Percentiles rank a stretch among this genome's conserved stretches.
phyloP scores from a whole-genome alignment of 176 grass and related monocot species.

The bread wheat (Triticum aestivum) region DNA sequence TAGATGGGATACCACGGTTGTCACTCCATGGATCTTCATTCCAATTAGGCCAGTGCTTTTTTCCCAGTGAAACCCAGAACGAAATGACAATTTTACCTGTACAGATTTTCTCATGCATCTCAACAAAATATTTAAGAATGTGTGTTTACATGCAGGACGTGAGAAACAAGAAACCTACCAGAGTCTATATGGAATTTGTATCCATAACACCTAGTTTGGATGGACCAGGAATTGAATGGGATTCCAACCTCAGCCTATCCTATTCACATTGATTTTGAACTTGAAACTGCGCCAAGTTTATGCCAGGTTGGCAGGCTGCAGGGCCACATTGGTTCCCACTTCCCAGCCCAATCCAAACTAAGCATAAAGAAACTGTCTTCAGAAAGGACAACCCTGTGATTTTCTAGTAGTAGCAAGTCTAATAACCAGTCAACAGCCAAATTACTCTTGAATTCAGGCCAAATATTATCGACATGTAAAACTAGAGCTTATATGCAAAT shows the following conservation, averaged over 20 bases:
- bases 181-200: not conserved
- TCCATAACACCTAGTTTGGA: not conserved
- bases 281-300: not conserved
- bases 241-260: not conserved
- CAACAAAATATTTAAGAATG: not conserved
- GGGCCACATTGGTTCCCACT: not conserved
- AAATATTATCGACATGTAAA: conserved; percentile 2
- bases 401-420: conserved; percentile 11
- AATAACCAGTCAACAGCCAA: not conserved
- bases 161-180: not conserved
- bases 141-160: not conserved
- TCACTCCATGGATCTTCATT: not conserved
- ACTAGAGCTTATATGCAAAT: not conserved
- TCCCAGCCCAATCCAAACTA: not conserved
- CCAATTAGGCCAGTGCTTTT: not conserved
- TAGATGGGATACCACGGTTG: not conserved
- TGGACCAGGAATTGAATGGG: not conserved
- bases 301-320: not conserved
- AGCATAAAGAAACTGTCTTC: not conserved
- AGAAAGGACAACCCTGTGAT: not conserved
- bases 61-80: not conserved
- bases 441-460: not conserved
- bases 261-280: not conserved
- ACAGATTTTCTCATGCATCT: not conserved
- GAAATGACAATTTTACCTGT: not conserved